phyloP scores from a whole-genome alignment of 1,284 basidiomycete species.

The Trametes sp. region DNA sequence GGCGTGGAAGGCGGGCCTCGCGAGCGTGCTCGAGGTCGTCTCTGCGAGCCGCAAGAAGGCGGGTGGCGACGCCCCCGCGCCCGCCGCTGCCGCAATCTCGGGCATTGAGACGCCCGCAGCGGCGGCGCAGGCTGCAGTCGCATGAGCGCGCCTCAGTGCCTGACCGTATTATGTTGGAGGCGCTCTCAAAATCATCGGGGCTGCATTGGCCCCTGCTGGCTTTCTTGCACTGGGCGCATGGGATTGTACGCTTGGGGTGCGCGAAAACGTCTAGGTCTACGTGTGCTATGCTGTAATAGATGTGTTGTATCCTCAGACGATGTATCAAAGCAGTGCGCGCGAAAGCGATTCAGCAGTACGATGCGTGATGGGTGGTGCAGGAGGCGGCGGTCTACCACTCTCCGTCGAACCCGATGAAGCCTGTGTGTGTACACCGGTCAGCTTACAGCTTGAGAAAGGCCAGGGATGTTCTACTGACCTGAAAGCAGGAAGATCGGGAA shows the following conservation, averaged over 20 bases:
- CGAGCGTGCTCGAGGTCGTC: constrained; percentile 73
- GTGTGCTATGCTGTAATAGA: constrained; percentile 23
- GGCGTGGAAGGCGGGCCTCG: constrained; percentile 82
- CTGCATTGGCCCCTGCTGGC: background rate
- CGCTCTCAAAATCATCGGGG: constrained; percentile 4
- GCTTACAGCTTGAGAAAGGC: background rate
- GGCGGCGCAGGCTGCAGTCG: constrained; percentile 36
- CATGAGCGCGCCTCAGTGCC: constrained; percentile 16
- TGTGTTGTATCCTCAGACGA: constrained; percentile 29
- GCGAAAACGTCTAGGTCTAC: constrained; percentile 24
- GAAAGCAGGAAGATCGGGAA: constrained; percentile 80
- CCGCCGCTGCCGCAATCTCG: constrained; percentile 17
- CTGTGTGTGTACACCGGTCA: constrained; percentile 43
- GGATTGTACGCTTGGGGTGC: background rate
- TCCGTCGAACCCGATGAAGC: constrained; percentile 85
- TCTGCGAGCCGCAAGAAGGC: constrained; percentile 61
- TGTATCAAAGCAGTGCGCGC: constrained; percentile 24
- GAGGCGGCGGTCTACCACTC: constrained; percentile 71
- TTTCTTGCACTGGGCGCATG: constrained; percentile 11
- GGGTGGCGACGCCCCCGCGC: constrained; percentile 18
- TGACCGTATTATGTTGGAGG: background rate
- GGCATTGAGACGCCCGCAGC: constrained; percentile 33
- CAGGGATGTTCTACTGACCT: constrained; percentile 52
- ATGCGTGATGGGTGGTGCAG: background rate
- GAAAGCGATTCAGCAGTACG: constrained; percentile 16